These are phyloP conservation scores for Blastocystis sp. DNA, from an alignment of 352 stramenopile genomes.

Conservation along the genomic window DNA sequence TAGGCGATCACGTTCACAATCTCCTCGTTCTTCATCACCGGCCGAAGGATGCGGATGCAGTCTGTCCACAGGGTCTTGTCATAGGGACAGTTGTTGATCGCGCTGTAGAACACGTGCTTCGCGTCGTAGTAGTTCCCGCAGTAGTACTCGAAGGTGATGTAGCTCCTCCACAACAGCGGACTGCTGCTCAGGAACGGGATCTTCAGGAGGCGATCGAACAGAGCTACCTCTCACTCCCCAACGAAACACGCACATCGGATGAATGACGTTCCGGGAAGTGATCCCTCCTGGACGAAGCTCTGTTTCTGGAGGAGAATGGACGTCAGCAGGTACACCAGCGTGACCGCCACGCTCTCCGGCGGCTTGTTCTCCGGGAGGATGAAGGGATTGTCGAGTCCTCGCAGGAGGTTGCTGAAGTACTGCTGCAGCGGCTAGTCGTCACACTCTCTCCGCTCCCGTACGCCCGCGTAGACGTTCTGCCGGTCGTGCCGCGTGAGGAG, in stretches of 20 bases:
- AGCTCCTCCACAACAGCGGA: conserved; percentile 18
- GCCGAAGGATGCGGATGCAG: conserved; percentile 2
- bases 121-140: conserved; percentile 33
- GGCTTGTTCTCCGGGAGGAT: conserved; percentile 45
- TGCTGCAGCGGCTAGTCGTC: conserved; percentile 5
- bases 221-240: neutral
- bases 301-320: conserved; percentile 23
- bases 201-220: conserved; percentile 20
- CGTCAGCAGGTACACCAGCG: conserved; percentile 3
- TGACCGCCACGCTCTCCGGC: neutral
- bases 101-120: conserved; percentile 42
- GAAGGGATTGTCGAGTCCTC: conserved; percentile 15
- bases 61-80: conserved; percentile 27
- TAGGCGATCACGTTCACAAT: conserved; percentile 31
- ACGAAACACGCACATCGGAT: neutral
- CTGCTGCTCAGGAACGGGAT: conserved; percentile 33
- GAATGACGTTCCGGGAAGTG: neutral
- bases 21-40: conserved; percentile 49
- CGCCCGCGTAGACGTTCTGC: conserved; percentile 9
- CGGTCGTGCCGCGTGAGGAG: conserved; percentile 5
- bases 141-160: conserved; percentile 12
- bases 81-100: conserved; percentile 40
- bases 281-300: neutral
- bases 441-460: too few species aligned
- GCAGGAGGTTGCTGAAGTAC: conserved; percentile 11